A percentile compares a stretch with the other conserved stretches of the same genome.
Evolutionary conservation across 2,329 filamentous ascomycete genomes (phyloP).

Genomic region (Neocucurbitaria cava): DNA sequence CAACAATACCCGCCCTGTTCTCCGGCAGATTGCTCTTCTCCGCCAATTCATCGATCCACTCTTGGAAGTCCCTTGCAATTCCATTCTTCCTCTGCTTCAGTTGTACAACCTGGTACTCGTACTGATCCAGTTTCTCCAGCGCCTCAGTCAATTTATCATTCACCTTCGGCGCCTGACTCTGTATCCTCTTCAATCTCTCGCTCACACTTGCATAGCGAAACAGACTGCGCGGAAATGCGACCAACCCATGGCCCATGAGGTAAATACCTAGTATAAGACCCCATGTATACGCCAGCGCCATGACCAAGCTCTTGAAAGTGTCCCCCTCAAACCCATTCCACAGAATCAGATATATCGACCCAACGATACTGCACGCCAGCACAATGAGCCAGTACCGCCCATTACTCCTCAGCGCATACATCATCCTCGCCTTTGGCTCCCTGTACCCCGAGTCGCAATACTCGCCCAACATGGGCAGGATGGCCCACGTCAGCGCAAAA

Average conservation of each 20-base stretch:
- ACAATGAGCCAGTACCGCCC: conserved; percentile 87
- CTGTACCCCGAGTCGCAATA: conserved; percentile 94
- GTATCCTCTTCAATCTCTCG: conserved; percentile 74
- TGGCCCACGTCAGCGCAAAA: conserved; percentile 92
- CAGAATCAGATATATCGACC: conserved; percentile 82
- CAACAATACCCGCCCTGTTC: conserved; percentile 47
- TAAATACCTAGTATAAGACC: conserved; percentile 91
- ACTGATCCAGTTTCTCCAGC: conserved; percentile 76
- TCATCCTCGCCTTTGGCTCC: conserved; percentile 78
- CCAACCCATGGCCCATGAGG: conserved; percentile 95
- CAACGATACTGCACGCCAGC: conserved; percentile 72
- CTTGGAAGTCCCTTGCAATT: conserved; percentile 75
- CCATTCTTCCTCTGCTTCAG: conserved; percentile 82
- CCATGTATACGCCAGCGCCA: conserved; percentile 96
- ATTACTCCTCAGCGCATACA: conserved; percentile 87
- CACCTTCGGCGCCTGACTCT: conserved; percentile 78
- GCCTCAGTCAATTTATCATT: conserved; percentile 91
- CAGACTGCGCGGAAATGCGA: conserved; percentile 83
- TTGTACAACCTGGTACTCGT: conserved; percentile 81
- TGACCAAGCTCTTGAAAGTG: conserved; percentile 82
- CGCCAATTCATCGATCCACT: conserved; percentile 95
- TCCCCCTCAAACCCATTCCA: conserved; percentile 75
- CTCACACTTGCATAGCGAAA: conserved; percentile 81
- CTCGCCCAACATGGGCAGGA: conserved; percentile 90
- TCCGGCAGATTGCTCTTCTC: conserved; percentile 78